Base-by-base conservation (phyloP, 139 green algal genomes). In the Auxenochlorella pyrenoidosa region DNA sequence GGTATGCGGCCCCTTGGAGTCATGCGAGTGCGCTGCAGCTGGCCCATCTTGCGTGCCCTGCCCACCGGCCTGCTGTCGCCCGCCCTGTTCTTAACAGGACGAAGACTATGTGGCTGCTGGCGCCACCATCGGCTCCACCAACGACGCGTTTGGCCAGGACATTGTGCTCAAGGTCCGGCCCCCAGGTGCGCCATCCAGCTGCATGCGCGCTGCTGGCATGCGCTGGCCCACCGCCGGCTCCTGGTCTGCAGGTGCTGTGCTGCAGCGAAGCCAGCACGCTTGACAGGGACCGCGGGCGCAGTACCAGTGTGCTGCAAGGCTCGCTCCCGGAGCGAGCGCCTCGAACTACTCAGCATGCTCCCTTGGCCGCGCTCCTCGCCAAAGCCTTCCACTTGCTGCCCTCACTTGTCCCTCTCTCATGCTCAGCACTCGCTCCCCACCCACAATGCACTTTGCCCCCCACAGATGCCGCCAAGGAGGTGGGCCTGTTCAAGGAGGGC, bases 21-120 rank as follows among this genome's bases (percentile, higher is more conserved):
- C 54, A 4, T 22, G 54, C 54, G 15, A 24, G 54, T 24, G 18
- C 22, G 2, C 54, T 24, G 54, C 54, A 22, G 22, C 54, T 24
- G 13, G 47, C 47, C 54, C 54, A 4, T 36, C 28, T 47, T 47
- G 16, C 36, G 0, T 34, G 19, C 19, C 34, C 70, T 26, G 12
- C 30, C 21, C 22, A 38, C 71, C 22, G 5, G 13, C 40, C 32
- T 58, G 21, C 5, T 24, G n/a, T 36, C 28, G 5, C 70, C 70
- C 1, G 34, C 12, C n/a, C 16, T 77, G 0, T 0, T 13, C 30
- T 19, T 59, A 54, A 21, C 90, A 94, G 85, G 93, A 96, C 79
- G 91, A 90, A n/a, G 94, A 92, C 5, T 98, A 96, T 84, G 58
- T 51, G 38, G 84, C 84, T 0, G 94, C 93, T 3, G 96, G 96